A percentile compares a stretch with the other conserved stretches of the same genome.
Conservation (phyloP, 179 eudicot species). For the Beta lomatogona region DNA sequence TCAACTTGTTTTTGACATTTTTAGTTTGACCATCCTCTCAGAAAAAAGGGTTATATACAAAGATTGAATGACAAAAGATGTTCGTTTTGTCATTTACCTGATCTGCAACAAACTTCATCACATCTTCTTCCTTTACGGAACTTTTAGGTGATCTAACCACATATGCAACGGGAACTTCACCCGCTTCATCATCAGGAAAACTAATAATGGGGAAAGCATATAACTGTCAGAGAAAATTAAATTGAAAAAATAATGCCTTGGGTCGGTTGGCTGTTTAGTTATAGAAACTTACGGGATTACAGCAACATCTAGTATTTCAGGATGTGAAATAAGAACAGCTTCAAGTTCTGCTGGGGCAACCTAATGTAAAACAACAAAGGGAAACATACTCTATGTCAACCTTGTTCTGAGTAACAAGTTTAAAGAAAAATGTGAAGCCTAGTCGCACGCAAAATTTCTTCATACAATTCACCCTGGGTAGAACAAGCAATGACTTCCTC, state of each 20-base stretch:
- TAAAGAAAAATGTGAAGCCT: neutral
- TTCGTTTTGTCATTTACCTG: conserved; percentile 16
- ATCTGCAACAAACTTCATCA: conserved; percentile 34
- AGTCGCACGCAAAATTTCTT: neutral
- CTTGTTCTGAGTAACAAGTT: neutral
- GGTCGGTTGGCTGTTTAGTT: neutral
- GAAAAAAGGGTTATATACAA: neutral
- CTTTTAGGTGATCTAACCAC: conserved; percentile 38
- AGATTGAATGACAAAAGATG: neutral
- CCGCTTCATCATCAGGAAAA: conserved; percentile 72
- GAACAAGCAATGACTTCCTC: neutral
- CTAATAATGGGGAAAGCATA: conserved; percentile 28
- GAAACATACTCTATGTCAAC: neutral
- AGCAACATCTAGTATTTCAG: conserved; percentile 31
- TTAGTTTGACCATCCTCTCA: neutral
- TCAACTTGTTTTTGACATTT: neutral
- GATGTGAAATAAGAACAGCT: conserved; percentile 31
- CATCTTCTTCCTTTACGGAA: conserved; percentile 26
- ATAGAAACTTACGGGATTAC: conserved; percentile 30
- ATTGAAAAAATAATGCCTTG: neutral
- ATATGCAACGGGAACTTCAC: conserved; percentile 39
- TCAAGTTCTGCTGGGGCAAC: conserved; percentile 37
- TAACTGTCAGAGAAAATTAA: neutral
- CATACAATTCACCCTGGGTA: neutral
- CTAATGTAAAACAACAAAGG: neutral